Evolutionary conservation across 768 basidiomycete species (phyloP), one percentile per base, ranked within the genome.

Genomic region (Agaricus blazei): DNA sequence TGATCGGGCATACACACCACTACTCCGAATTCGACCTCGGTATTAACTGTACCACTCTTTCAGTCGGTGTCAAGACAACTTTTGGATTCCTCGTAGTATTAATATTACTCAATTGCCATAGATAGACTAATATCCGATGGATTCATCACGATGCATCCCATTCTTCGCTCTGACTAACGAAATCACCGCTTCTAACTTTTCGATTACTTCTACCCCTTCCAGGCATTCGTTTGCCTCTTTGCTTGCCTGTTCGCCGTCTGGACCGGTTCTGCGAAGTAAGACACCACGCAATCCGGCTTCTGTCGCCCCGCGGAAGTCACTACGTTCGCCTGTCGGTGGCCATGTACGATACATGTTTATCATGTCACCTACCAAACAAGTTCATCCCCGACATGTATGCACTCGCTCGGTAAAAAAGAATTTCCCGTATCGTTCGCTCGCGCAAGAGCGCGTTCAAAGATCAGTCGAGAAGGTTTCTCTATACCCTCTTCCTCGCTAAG

Each of bases 321-420:
- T 90, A 60, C 8, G 36, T 47, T 12, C 11, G 36, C 31, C n/a
- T 15, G 38, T 54, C 51, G 47, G 52, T 41, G 40, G 51, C 27
- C 51, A 28, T 4, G 29, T 9, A 28, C 7, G 11, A 48, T 24
- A 26, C 50, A 24, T 3, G 44, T n/a, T 42, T 59, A 9, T 28
- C 59, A 34, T 34, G 79, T 59, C 60, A 89, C 90, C 79, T 60
- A 89, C 90, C 79, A 77, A 48, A 74, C 64, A 29, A 89, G 64
- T 59, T 91, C 88, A 64, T 93, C 90, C 0, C 90, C 90, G 40
- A 92, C 78, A 59, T 93, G 90, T 19, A 91, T 63, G 36, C 77
- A 78, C 61, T 87, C 73, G 27, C 65, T 61, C 1, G 72, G 63
- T 8, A 54, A 51, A 24, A 82, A 71, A 14, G 59, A 58, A 12